phyloP scores from a whole-genome alignment of 2,329 filamentous ascomycete genomes.

The Fusarium torreyae region DNA sequence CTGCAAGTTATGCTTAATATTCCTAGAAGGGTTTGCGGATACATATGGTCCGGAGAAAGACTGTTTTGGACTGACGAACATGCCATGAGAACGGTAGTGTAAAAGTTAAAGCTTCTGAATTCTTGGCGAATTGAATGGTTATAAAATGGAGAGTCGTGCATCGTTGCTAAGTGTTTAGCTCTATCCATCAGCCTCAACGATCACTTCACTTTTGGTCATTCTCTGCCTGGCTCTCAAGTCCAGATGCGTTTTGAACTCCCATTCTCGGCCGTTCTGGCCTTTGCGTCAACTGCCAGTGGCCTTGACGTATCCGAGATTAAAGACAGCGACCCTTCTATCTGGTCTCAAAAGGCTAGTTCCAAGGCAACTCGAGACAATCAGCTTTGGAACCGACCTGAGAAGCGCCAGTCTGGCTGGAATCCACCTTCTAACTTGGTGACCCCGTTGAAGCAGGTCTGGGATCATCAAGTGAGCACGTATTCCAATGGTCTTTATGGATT shows the following conservation, averaged over 20 bases:
- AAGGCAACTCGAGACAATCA: background rate
- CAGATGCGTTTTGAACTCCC: conserved; percentile 4
- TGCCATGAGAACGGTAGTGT: too few species aligned
- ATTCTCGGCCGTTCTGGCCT: conserved; percentile 8
- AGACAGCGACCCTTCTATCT: conserved; percentile 13
- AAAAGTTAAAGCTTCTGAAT: too few species aligned
- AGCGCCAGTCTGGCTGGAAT: conserved; percentile 48
- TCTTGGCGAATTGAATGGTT: too few species aligned
- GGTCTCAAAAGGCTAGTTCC: background rate
- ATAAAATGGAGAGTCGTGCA: too few species aligned
- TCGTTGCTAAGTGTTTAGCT: too few species aligned
- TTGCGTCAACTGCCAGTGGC: conserved; percentile 5
- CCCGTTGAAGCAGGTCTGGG: conserved; percentile 50
- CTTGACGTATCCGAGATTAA: conserved; percentile 10
- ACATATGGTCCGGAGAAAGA: too few species aligned
- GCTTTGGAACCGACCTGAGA: conserved; percentile 41
- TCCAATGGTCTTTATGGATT: conserved; percentile 45
- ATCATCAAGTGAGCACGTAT: conserved; percentile 49
- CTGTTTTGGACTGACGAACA: too few species aligned
- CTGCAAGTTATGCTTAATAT: too few species aligned
- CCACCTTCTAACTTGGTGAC: conserved; percentile 45
- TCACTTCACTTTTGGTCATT: too few species aligned
- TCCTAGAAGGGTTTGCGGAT: too few species aligned
- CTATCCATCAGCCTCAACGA: too few species aligned
- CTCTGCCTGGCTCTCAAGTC: too few species aligned